These are phyloP conservation scores for Hydnomerulius pinastri DNA, from an alignment of 768 basidiomycete species.

Conservation along the genomic window DNA sequence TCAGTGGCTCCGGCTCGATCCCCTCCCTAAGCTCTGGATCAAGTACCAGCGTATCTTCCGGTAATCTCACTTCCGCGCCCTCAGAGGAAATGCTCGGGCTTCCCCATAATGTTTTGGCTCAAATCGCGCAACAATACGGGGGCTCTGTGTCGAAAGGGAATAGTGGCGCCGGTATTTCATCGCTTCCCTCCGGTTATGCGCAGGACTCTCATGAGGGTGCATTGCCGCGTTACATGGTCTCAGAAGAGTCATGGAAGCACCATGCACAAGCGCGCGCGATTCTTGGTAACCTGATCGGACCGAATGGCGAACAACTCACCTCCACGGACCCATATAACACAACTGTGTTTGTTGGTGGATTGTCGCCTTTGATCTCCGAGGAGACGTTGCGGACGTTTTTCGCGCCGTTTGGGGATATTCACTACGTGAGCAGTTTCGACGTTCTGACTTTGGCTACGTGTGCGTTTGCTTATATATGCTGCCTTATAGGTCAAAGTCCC, in stretches of 20 bases:
- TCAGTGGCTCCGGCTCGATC: conserved; percentile 53
- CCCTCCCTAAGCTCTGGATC: conserved; percentile 52
- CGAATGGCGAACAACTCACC: conserved; percentile 83
- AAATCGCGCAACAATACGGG: conserved; percentile 51
- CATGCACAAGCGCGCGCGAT: conserved; percentile 83
- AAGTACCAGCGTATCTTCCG: conserved; percentile 48
- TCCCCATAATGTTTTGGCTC: conserved; percentile 46
- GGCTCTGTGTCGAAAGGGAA: conserved; percentile 35
- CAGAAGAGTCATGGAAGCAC: conserved; percentile 83
- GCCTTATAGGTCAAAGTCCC: conserved; percentile 85
- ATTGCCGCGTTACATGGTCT: conserved; percentile 56
- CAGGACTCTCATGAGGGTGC: conserved; percentile 45
- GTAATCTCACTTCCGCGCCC: conserved; percentile 48
- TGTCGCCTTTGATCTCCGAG: conserved; percentile 87
- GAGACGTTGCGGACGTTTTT: conserved; percentile 91
- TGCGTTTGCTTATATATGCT: conserved; percentile 8
- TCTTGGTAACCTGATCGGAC: conserved; percentile 80
- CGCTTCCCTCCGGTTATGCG: conserved; percentile 36
- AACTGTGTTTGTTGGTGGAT: conserved; percentile 91
- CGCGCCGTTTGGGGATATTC: conserved; percentile 89
- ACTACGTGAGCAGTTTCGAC: conserved; percentile 62
- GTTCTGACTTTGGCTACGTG: background rate
- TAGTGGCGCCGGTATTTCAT: conserved; percentile 26
- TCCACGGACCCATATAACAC: conserved; percentile 96
- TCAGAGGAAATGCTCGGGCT: conserved; percentile 57